phyloP scores from a whole-genome alignment of 192 early-diverging fungal species.

The Pilaira anomala region DNA sequence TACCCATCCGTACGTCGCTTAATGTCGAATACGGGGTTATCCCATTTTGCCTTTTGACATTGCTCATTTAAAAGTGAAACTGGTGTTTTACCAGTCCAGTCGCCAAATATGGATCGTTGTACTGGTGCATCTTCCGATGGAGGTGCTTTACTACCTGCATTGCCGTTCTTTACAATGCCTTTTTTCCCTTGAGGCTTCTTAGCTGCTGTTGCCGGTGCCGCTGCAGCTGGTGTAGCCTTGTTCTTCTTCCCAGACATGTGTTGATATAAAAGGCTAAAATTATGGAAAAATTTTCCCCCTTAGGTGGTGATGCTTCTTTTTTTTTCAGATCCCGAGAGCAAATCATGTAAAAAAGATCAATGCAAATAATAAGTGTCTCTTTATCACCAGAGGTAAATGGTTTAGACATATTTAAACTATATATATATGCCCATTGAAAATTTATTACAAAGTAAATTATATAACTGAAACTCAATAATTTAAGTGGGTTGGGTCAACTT shows the following conservation, averaged over 20 bases:
- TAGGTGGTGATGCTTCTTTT: too few relatives aligned
- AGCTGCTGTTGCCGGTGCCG: background rate
- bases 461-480: too few relatives aligned
- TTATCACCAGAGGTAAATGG: too few relatives aligned
- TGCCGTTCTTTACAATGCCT: conserved; percentile 23
- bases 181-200: conserved; percentile 8
- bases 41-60: conserved; percentile 72
- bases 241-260: conserved; percentile 28
- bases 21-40: conserved; percentile 65
- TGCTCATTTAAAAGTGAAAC: conserved; percentile 74
- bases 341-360: too few relatives aligned
- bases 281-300: too few relatives aligned
- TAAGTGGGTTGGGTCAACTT: too few relatives aligned
- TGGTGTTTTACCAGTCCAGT: conserved; percentile 89
- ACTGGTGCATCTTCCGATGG: conserved; percentile 2
- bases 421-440: too few relatives aligned
- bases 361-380: too few relatives aligned
- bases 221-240: background rate
- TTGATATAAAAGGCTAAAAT: background rate
- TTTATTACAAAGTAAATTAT: too few relatives aligned
- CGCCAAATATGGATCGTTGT: conserved; percentile 54
- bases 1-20: conserved; percentile 35
- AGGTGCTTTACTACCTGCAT: conserved; percentile 8
- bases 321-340: too few relatives aligned
- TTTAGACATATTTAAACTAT: too few relatives aligned